Evolutionary conservation across 257 asterid species (phyloP), one percentile per base, ranked within the genome.

Genomic region (Solanum okadae): DNA sequence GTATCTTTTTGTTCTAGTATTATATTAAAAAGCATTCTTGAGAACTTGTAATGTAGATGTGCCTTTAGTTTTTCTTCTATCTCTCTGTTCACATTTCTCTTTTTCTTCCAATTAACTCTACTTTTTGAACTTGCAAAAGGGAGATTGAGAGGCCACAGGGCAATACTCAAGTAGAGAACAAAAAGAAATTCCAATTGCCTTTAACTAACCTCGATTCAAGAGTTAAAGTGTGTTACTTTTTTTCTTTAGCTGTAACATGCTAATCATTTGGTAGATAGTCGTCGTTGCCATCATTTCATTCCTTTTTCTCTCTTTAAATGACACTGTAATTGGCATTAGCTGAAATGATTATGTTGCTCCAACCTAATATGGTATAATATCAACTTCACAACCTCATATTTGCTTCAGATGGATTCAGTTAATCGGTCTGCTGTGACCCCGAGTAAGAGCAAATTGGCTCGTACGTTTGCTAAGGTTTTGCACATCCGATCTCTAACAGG

Each of bases 391-490:
- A 88, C 59, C 61, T 56, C 70, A 38, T 65, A 84, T 92, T 34
- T 88, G 90, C 75, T 90, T 87, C 95, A 94, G 96, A 95, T 95
- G 98, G 98, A 93, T 84, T 91, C 95, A 3, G 92, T 92, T 11
- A 85, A 91, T 31, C 93, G 82, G 18, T 89, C 96, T 52, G 86
- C 88, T 0, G 92, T 89, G n/a, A 92, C 95, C 7, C 92, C 93
- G 2, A 90, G 86, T 46, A 95, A 92, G 94, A 89, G 93, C 59
- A 91, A 92, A 44, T 84, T 95, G 86, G 95, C 95, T 0, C 94
- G 96, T 18, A 87, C 97, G 3, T 84, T 96, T 25, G 94, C 98
- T n/a, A 96, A 96, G 93, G 95, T 94, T 81, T 33, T 95, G 81
- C 93, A 91, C 88, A 76, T 87, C 37, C 95, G 95, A 49, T 91